Base-by-base conservation (phyloP, 1,284 basidiomycete genomes). In the Fistulina hepatica region DNA sequence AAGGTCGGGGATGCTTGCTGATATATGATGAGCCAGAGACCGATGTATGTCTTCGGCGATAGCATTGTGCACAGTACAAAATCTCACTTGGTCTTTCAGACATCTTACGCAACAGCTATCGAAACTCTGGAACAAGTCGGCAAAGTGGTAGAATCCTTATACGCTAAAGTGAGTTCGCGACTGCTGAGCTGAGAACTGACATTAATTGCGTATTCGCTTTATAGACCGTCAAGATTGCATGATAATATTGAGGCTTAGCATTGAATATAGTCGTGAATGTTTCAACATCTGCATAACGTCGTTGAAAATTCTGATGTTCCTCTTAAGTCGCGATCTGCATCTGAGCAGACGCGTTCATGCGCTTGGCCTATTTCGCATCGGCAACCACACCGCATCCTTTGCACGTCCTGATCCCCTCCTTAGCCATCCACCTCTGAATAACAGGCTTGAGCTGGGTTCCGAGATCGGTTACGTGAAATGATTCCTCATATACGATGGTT, bases 381-480 rank as follows among this genome's bases (percentile, higher is more conserved):
- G 86, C 85, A 3, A 82, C 64, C 17, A 60, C 58, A 2, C 82
- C 81, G 52, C 90, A 93, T 39, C 61, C 61, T 10, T 64, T 62
- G 55, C 90, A 93, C 41, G 61, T 77, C 37, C 90, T 68, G 39
- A 78, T 53, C 10, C 69, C 67, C 44, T 73, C 70, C 48, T 73
- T 65, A 15, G 27, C 37, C 26, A 44, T 43, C 46, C 46, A 42
- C 12, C 70, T 63, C 47, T 85, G 67, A 44, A 98, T 97, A 39
- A 93, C 68, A 1, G 91, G 88, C 63, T 95, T 95, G 44, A 97
- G 70, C 62, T 97, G 92, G 4, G 84, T 85, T 32, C 92, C 93
- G 23, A 98, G 73, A 56, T 97, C 89, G 0, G 81, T 83, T 51
- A 88, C 86, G 56, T 93, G 84, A 59, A 97, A 92, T 2, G 72